Percentiles rank a stretch among this genome's conserved stretches.
These are phyloP conservation scores for Sechiopsis laciniata DNA, from an alignment of 306 rosid genomes.

Conservation along the genomic window DNA sequence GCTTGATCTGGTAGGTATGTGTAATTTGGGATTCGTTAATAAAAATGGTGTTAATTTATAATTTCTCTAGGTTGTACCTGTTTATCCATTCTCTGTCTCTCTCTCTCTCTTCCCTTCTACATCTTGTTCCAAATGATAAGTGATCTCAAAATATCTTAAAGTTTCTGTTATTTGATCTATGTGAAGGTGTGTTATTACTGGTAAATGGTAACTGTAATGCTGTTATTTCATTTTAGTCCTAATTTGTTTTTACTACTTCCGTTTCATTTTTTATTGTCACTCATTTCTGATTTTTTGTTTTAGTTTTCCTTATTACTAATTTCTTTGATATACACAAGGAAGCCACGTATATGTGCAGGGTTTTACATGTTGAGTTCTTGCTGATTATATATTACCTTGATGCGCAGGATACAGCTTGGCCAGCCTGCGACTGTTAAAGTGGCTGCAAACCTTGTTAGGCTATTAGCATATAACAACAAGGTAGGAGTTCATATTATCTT, in stretches of 20 bases:
- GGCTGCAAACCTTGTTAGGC: constrained; percentile 89
- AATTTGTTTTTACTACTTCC: neutral
- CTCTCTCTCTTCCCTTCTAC: neutral
- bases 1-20: constrained; percentile 1
- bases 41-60: neutral
- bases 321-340: neutral
- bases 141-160: neutral
- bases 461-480: constrained; percentile 82
- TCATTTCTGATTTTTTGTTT: neutral
- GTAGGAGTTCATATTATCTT: constrained; percentile 32
- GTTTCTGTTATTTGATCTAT: neutral
- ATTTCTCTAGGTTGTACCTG: constrained; percentile 5
- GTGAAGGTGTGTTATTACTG: neutral
- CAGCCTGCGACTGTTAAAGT: constrained; percentile 95
- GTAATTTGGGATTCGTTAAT: neutral
- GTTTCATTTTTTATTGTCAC: neutral
- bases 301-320: neutral
- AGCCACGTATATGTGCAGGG: neutral
- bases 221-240: too few species aligned
- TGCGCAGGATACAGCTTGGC: constrained; percentile 80
- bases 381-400: neutral
- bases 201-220: neutral
- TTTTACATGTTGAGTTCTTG: neutral
- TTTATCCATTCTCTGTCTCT: neutral
- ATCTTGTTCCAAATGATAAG: neutral